These are phyloP conservation scores for Xylaria venustula DNA, from an alignment of 495 filamentous ascomycete species.

Conservation along the genomic window DNA sequence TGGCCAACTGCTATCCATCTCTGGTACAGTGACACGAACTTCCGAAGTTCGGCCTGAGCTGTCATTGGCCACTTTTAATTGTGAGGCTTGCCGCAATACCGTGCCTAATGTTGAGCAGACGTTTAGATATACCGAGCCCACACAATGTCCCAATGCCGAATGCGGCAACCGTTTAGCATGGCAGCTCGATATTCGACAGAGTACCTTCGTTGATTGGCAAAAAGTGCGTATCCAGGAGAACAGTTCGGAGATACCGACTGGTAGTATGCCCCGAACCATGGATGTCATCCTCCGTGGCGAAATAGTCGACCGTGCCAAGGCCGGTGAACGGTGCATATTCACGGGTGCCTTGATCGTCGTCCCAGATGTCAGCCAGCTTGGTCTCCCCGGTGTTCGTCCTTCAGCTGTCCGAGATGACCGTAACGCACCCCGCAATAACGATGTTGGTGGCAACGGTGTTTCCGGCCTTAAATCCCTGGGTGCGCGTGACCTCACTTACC, in stretches of 20 bases:
- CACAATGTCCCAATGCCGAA: constrained; percentile 89
- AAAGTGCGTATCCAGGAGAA: constrained; percentile 98
- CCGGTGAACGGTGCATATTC: constrained; percentile 97
- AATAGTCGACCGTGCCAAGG: constrained; percentile 95
- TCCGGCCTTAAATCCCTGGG: constrained; percentile 87
- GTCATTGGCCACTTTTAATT: constrained; percentile 87
- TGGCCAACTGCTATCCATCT: constrained; percentile 88
- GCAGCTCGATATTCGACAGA: constrained; percentile 93
- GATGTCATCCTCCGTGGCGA: constrained; percentile 97
- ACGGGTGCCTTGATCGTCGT: constrained; percentile 95
- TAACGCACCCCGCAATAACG: constrained; percentile 67
- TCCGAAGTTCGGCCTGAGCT: constrained; percentile 96
- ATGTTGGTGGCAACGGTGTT: constrained; percentile 79
- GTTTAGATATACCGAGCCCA: constrained; percentile 94
- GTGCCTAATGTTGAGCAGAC: constrained; percentile 93
- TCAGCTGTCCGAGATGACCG: constrained; percentile 83
- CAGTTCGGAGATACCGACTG: constrained; percentile 95
- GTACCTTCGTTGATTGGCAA: constrained; percentile 98
- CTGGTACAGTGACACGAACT: constrained; percentile 92
- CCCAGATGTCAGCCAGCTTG: constrained; percentile 93
- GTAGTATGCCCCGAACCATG: constrained; percentile 97
- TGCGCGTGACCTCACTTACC: constrained; percentile 93
- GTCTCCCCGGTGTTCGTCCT: constrained; percentile 80
- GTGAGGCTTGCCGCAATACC: constrained; percentile 78
- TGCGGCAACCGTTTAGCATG: constrained; percentile 88